These are phyloP conservation scores for Termitomyces titanicus DNA, from an alignment of 768 basidiomycete species.

Conservation along the genomic window DNA sequence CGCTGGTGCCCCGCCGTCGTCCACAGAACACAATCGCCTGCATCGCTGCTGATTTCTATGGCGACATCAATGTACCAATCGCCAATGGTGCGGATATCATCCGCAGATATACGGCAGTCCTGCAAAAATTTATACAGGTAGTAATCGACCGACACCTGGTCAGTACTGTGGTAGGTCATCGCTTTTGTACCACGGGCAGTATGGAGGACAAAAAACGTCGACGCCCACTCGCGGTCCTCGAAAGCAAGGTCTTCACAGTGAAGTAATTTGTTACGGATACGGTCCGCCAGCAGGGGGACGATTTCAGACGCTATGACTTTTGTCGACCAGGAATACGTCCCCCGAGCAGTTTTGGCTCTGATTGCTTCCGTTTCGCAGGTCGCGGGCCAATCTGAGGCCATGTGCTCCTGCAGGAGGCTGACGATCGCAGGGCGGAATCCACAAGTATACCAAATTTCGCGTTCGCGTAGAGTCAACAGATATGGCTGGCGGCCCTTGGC, in stretches of 20 bases:
- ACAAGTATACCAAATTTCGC: slow-evolving; percentile 16
- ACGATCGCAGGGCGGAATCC: slow-evolving; percentile 23
- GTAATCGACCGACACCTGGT: not conserved
- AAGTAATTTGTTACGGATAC: slow-evolving; percentile 12
- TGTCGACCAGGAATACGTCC: slow-evolving; percentile 14
- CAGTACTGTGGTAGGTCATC: slow-evolving; percentile 9
- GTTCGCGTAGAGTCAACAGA: slow-evolving; percentile 10
- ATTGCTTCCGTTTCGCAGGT: slow-evolving; percentile 17
- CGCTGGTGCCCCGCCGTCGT: not conserved
- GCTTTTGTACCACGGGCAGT: slow-evolving; percentile 25
- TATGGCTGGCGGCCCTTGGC: not conserved
- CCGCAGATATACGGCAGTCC: not conserved
- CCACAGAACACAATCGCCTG: slow-evolving; percentile 14
- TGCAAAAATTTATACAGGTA: not conserved
- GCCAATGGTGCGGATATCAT: not conserved
- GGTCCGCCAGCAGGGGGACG: slow-evolving; percentile 7
- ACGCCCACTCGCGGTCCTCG: slow-evolving; percentile 13
- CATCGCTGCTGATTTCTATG: slow-evolving; percentile 13
- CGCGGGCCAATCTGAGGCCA: slow-evolving; percentile 23
- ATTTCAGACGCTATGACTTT: slow-evolving; percentile 13
- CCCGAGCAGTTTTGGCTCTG: slow-evolving; percentile 15
- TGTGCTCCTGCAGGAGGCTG: not conserved
- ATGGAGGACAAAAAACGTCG: slow-evolving; percentile 23
- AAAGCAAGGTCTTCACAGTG: slow-evolving; percentile 4
- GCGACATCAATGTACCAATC: slow-evolving; percentile 22